phyloP scores from a whole-genome alignment of 1,284 basidiomycete species.

The Sparassis latifolia region DNA sequence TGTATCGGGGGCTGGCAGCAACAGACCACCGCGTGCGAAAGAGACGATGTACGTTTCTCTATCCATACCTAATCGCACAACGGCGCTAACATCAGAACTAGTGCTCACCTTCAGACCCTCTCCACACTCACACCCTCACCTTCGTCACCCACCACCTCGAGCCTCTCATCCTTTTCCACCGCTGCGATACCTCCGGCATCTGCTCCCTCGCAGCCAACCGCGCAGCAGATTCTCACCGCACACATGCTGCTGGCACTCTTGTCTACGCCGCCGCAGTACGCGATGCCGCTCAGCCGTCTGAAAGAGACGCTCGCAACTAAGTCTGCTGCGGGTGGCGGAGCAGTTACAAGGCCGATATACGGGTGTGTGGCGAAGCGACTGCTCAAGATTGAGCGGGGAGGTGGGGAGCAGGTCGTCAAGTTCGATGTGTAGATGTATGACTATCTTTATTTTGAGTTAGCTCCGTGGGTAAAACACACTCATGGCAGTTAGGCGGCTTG shows the following conservation, averaged over 20 bases:
- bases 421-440: slow-evolving; percentile 42
- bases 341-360: slow-evolving; percentile 50
- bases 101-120: slow-evolving; percentile 46
- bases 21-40: slow-evolving; percentile 42
- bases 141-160: slow-evolving; percentile 39
- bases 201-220: slow-evolving; percentile 50
- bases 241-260: slow-evolving; percentile 55
- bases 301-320: slow-evolving; percentile 51
- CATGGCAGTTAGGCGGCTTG: too few species aligned
- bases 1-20: slow-evolving; percentile 15
- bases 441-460: too few species aligned
- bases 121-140: slow-evolving; percentile 25
- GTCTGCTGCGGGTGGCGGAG: slow-evolving; percentile 30
- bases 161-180: slow-evolving; percentile 37
- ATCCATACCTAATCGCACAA: slow-evolving; percentile 15
- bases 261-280: slow-evolving; percentile 41
- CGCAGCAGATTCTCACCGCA: slow-evolving; percentile 66
- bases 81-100: slow-evolving; percentile 18
- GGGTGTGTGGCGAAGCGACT: slow-evolving; percentile 68
- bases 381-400: slow-evolving; percentile 66
- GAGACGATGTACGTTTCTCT: slow-evolving; percentile 53
- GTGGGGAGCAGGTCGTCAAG: slow-evolving; percentile 63
- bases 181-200: slow-evolving; percentile 23
- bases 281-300: slow-evolving; percentile 54
- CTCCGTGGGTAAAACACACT: too few species aligned